A percentile compares a stretch with the other conserved stretches of the same genome.
Evolutionary conservation across 805 yeast species (phyloP).

Genomic region (Teunomyces pallodes): DNA sequence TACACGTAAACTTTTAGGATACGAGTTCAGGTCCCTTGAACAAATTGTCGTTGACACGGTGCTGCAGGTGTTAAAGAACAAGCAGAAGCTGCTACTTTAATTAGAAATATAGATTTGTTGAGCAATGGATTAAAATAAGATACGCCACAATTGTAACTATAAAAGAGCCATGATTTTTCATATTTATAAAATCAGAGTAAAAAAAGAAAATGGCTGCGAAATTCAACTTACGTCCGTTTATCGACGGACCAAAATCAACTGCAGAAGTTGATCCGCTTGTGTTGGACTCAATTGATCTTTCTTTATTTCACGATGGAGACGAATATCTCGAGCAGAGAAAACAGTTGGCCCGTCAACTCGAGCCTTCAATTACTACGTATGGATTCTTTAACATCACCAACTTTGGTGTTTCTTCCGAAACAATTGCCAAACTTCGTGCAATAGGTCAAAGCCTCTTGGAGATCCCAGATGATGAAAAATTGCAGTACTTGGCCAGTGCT

Average conservation of each 20-base stretch:
- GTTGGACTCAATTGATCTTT: conserved; percentile 6
- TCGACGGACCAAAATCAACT: conserved; percentile 5
- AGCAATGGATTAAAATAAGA: neutral
- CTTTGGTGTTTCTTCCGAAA: conserved; percentile 18
- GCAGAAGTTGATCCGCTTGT: conserved; percentile 2
- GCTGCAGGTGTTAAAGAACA: conserved; percentile 14
- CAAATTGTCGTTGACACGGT: conserved; percentile 24
- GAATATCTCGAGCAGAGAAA: neutral
- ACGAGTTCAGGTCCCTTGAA: conserved; percentile 20
- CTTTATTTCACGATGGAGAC: conserved; percentile 4
- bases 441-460: conserved; percentile 25
- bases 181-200: neutral
- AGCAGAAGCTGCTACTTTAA: neutral
- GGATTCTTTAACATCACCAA: conserved; percentile 13
- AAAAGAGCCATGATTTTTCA: neutral
- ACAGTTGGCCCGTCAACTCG: conserved; percentile 6
- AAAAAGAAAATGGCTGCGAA: conserved; percentile 2
- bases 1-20: conserved; percentile 19
- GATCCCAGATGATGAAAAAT: conserved; percentile 24
- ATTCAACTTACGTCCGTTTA: conserved; percentile 8
- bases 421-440: conserved; percentile 18
- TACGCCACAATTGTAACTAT: neutral
- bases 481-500: conserved; percentile 28
- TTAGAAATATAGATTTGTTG: neutral
- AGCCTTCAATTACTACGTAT: conserved; percentile 6